A percentile compares a stretch with the other conserved stretches of the same genome.
These are phyloP conservation scores for Chlamydomonas schloesseri DNA, from an alignment of 139 green algal genomes.

Conservation along the genomic window DNA sequence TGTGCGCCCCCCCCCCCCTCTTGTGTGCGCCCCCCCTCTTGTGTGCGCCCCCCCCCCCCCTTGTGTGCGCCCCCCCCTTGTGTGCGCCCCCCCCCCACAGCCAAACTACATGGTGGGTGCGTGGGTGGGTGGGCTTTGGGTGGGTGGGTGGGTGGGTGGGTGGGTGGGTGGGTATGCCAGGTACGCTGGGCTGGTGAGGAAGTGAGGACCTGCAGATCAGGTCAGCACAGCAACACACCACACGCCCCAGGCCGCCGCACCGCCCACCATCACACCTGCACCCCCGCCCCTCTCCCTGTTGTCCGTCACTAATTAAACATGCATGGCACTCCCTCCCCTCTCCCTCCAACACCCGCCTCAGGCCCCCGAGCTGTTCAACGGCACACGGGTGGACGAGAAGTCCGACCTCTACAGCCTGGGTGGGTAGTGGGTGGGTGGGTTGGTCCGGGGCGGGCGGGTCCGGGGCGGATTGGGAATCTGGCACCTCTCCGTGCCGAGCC, in stretches of 20 bases:
- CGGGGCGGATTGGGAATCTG: not conserved
- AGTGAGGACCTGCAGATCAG: too few relatives aligned
- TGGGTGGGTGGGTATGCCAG: too few relatives aligned
- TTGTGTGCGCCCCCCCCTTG: not conserved
- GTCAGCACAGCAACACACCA: too few relatives aligned
- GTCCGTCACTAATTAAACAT: too few relatives aligned
- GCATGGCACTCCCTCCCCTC: too few relatives aligned
- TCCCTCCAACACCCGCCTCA: not conserved
- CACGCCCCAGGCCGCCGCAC: constrained; percentile 25
- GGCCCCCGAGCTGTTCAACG: constrained; percentile 86
- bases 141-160: too few relatives aligned
- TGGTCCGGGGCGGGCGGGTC: not conserved
- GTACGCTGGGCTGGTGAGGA: too few relatives aligned
- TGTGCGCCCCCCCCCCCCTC: too few relatives aligned
- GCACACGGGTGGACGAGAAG: constrained; percentile 82
- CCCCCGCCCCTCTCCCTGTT: not conserved
- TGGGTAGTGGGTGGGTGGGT: not conserved
- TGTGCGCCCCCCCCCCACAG: not conserved
- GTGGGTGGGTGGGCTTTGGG: too few relatives aligned
- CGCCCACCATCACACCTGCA: too few relatives aligned
- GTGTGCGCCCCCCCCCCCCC: not conserved
- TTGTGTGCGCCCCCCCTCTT: too few relatives aligned
- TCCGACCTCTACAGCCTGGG: constrained; percentile 64
- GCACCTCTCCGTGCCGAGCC: too few relatives aligned
- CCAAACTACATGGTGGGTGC: constrained; percentile 76